Evolutionary conservation across 2,329 filamentous ascomycete species (phyloP).

Genomic region (Neofusicoccum parvum): DNA sequence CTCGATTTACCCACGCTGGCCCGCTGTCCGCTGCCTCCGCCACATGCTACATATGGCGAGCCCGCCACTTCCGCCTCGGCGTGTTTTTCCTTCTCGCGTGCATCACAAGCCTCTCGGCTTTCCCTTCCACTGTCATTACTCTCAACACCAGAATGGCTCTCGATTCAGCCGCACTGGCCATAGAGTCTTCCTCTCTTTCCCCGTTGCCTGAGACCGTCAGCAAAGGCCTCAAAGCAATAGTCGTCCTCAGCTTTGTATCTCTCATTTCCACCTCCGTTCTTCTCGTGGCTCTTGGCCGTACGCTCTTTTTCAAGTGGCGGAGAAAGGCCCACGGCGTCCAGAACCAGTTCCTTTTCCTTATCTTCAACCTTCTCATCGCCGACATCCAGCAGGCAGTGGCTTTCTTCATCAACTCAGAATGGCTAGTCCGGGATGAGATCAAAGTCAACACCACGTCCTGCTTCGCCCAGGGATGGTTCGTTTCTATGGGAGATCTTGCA

Average conservation of each 20-base stretch:
- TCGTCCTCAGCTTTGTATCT: constrained; percentile 50
- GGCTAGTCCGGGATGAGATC: constrained; percentile 59
- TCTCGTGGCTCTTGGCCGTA: constrained; percentile 49
- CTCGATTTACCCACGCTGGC: not conserved
- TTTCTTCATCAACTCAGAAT: constrained; percentile 64
- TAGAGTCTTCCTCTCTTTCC: constrained; percentile 32
- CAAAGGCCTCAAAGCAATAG: constrained; percentile 50
- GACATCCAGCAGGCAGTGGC: constrained; percentile 68
- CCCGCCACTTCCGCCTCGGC: constrained; percentile 9
- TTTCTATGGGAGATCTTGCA: constrained; percentile 67
- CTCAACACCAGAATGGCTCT: not conserved
- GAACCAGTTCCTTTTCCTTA: constrained; percentile 70
- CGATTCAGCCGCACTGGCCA: not conserved
- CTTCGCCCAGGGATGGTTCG: constrained; percentile 68
- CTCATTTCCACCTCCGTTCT: constrained; percentile 48
- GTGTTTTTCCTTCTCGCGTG: not conserved
- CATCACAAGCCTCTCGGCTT: not conserved
- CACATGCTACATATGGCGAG: constrained; percentile 1
- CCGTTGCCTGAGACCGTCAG: constrained; percentile 37
- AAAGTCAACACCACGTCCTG: constrained; percentile 58
- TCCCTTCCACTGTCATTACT: not conserved
- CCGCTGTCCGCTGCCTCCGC: not conserved
- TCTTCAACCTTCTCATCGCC: constrained; percentile 69
- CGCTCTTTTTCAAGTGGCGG: constrained; percentile 44
- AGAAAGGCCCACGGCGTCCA: constrained; percentile 40